Conservation (phyloP, 2,329 filamentous ascomycete species). For the Sporothrix mexicana region DNA sequence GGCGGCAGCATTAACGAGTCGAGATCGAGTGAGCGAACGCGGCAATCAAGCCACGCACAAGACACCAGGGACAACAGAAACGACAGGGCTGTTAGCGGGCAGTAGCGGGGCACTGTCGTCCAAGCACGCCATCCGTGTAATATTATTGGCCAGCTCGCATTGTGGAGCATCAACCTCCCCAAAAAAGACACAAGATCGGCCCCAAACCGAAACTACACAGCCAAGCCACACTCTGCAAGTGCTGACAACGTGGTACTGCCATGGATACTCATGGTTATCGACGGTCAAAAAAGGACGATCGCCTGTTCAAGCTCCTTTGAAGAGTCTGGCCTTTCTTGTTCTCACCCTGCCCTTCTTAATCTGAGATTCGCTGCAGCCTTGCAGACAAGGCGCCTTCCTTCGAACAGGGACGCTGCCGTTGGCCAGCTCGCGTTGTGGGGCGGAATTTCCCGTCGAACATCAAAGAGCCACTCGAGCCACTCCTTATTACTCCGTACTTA, state of each 20-base stretch:
- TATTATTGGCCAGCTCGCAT: constrained; percentile 27
- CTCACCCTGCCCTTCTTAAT: background rate
- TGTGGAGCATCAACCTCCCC: background rate
- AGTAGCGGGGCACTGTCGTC: background rate
- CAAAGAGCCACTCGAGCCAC: no score
- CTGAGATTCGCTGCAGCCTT: constrained; percentile 9
- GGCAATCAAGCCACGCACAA: background rate
- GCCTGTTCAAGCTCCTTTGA: no score
- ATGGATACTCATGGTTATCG: no score
- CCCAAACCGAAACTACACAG: background rate
- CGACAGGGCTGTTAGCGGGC: constrained; percentile 1
- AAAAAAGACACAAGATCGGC: background rate
- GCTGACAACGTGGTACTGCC: no score
- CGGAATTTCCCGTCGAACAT: background rate
- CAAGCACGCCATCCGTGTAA: background rate
- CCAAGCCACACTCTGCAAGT: background rate
- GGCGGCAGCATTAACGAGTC: background rate
- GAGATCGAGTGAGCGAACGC: background rate
- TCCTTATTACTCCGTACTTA: no score
- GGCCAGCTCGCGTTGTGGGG: constrained; percentile 26
- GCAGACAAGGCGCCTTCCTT: background rate
- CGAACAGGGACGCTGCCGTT: background rate
- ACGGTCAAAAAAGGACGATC: no score
- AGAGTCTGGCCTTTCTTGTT: no score
- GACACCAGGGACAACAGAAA: no score